These are phyloP conservation scores for Penicillium sp. DNA, from an alignment of 2,329 filamentous ascomycete species.

Conservation along the genomic window DNA sequence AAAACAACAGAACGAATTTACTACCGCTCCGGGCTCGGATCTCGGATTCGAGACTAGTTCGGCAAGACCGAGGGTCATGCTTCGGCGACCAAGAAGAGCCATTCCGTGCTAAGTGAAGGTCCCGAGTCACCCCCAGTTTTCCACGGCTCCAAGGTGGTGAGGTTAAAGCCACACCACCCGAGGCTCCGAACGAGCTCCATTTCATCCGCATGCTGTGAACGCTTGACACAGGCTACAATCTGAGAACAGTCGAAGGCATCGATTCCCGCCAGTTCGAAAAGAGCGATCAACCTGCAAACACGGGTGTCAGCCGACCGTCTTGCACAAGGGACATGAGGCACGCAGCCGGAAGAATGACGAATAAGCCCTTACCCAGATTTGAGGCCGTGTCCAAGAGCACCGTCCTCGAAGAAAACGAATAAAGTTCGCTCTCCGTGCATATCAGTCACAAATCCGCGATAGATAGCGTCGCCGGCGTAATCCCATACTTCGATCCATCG, in stretches of 20 bases:
- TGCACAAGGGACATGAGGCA: neutral
- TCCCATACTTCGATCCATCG: constrained; percentile 55
- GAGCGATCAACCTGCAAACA: constrained; percentile 69
- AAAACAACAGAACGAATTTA: neutral
- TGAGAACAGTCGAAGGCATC: constrained; percentile 70
- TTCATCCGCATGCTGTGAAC: constrained; percentile 61
- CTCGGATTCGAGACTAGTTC: neutral
- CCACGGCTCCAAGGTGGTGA: constrained; percentile 78
- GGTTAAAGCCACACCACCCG: constrained; percentile 89
- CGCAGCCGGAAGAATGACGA: neutral
- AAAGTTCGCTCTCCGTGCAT: constrained; percentile 69
- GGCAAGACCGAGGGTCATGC: constrained; percentile 49
- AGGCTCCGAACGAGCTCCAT: constrained; percentile 71
- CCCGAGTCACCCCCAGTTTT: constrained; percentile 48
- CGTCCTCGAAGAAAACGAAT: constrained; percentile 83
- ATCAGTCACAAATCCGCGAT: constrained; percentile 79
- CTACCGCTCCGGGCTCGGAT: neutral
- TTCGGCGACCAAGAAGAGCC: constrained; percentile 89
- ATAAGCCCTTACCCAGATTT: constrained; percentile 73
- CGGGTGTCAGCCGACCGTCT: neutral
- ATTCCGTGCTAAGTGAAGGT: constrained; percentile 70
- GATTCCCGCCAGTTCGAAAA: constrained; percentile 81
- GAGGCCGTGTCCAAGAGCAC: constrained; percentile 70
- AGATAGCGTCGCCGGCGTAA: constrained; percentile 77
- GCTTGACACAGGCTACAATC: constrained; percentile 79